Percentiles rank a stretch among this genome's conserved stretches.
phyloP scores from a whole-genome alignment of 129 eudicot species.

The Flaveria brownii region DNA sequence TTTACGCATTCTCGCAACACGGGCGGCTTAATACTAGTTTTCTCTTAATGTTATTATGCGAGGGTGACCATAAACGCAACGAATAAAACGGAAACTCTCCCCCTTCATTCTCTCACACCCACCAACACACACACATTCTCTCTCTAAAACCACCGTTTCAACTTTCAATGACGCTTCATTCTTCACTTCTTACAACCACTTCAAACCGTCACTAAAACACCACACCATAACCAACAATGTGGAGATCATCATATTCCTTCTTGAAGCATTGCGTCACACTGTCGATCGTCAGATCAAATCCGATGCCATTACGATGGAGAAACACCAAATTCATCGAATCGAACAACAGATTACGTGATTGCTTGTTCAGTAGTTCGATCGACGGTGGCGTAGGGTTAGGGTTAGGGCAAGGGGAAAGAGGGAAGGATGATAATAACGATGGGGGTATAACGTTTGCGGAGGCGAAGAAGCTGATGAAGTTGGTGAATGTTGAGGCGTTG shows the following conservation, averaged over 20 bases:
- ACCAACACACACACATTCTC: too few relatives aligned
- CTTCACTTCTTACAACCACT: too few relatives aligned
- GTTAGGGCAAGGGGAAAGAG: not conserved
- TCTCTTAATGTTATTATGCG: too few relatives aligned
- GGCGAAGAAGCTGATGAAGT: slow-evolving; percentile 75
- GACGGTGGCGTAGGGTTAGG: slow-evolving; percentile 10
- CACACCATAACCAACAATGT: slow-evolving; percentile 34
- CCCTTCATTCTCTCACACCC: too few relatives aligned
- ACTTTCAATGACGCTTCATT: too few relatives aligned
- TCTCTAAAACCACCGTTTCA: too few relatives aligned
- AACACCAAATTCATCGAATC: slow-evolving; percentile 1
- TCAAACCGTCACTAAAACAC: not conserved
- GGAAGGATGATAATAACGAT: not conserved
- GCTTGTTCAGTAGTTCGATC: slow-evolving; percentile 17
- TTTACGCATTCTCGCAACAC: too few relatives aligned
- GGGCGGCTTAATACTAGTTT: too few relatives aligned
- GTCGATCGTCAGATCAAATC: slow-evolving; percentile 21
- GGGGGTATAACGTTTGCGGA: slow-evolving; percentile 56
- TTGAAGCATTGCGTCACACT: slow-evolving; percentile 31
- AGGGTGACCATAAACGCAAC: too few relatives aligned
- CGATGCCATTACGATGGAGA: slow-evolving; percentile 10
- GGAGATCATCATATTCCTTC: slow-evolving; percentile 37
- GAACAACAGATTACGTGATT: slow-evolving; percentile 13
- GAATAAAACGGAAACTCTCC: too few relatives aligned
- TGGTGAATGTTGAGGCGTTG: slow-evolving; percentile 82